Conservation (phyloP, 768 basidiomycete species). For the Suillus variegatus region DNA sequence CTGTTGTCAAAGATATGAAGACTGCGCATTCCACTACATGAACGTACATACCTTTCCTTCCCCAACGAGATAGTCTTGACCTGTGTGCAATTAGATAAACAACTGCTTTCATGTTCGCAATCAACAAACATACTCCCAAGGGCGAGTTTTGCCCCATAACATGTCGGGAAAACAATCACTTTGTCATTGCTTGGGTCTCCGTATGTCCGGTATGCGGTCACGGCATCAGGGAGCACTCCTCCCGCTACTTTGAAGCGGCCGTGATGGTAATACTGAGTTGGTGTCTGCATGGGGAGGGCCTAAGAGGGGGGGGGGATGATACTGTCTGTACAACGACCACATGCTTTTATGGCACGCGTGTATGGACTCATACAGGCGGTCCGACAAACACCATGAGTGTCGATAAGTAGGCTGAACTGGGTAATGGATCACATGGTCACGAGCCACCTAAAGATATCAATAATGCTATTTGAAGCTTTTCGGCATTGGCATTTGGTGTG, state of each 20-base stretch:
- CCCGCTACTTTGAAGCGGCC: slow-evolving; percentile 54
- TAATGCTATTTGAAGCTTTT: not conserved
- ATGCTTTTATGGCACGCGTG: slow-evolving; percentile 3
- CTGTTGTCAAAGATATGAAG: slow-evolving; percentile 25
- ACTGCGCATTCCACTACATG: not conserved
- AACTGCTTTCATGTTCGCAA: slow-evolving; percentile 33
- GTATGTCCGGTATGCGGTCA: slow-evolving; percentile 59
- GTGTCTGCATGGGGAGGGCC: slow-evolving; percentile 11
- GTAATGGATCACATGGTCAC: not conserved
- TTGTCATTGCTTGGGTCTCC: slow-evolving; percentile 54
- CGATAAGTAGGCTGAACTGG: not conserved
- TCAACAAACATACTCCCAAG: slow-evolving; percentile 40
- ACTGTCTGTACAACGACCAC: not conserved
- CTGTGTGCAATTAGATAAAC: slow-evolving; percentile 27
- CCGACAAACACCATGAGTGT: not conserved
- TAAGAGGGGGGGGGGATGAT: not conserved
- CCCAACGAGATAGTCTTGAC: slow-evolving; percentile 49
- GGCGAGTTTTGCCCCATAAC: slow-evolving; percentile 51
- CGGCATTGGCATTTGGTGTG: not conserved
- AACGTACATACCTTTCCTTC: slow-evolving; percentile 42
- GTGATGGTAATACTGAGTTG: slow-evolving; percentile 51
- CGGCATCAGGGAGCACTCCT: slow-evolving; percentile 54
- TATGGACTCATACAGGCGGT: not conserved
- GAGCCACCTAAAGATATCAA: not conserved
- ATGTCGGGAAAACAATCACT: slow-evolving; percentile 54